Base-by-base conservation (phyloP, 352 stramenopile genomes). In the Peronospora destructor region DNA sequence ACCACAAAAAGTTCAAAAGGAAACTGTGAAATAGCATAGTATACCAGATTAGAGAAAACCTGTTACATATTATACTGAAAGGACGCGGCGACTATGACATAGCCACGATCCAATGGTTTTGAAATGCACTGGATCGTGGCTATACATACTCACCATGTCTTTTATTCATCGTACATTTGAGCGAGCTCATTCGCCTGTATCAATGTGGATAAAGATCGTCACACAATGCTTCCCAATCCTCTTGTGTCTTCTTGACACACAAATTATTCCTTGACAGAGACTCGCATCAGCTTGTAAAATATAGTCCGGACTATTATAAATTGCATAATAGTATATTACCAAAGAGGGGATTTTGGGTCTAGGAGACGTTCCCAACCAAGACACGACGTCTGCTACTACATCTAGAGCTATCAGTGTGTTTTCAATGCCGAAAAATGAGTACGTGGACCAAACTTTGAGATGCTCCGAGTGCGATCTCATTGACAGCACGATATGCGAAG, bases 151-250 rank as follows among this genome's bases (percentile, higher is more conserved):
- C 28, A 37, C 34, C 4, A 4, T 26, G 23, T 26, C 23, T 26
- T 26, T 6, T 6, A 6, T 16, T 23, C 19, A 25, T 36, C 19
- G 14, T n/a, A 6, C 28, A 12, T 14, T 14, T 3, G 0, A 8
- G 14, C 11, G 17, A 76, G 58, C n/a, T 62, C 66, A 2, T 73
- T 53, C 38, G 85, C 86, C 28, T 11, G 69, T 94, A 1, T 94
- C 80, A 13, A 98, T 98, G 92, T 98, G 92, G 91, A 91, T 98
- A 48, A 91, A 98, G 34, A 95, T 97, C 63, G 66, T 76, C 9
- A 82, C 87, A 17, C 94, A 98, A 52, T 98, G 94, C 93, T 52
- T 96, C 36, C 90, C 84, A n/a, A 80, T 97, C 30, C 45, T 87
- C 10, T 58, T 98, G 1, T 98, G n/a, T 98, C 61, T 58, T 86